Evolutionary conservation across 2,329 filamentous ascomycete species (phyloP).

Genomic region (Trichoderma lentiforme): DNA sequence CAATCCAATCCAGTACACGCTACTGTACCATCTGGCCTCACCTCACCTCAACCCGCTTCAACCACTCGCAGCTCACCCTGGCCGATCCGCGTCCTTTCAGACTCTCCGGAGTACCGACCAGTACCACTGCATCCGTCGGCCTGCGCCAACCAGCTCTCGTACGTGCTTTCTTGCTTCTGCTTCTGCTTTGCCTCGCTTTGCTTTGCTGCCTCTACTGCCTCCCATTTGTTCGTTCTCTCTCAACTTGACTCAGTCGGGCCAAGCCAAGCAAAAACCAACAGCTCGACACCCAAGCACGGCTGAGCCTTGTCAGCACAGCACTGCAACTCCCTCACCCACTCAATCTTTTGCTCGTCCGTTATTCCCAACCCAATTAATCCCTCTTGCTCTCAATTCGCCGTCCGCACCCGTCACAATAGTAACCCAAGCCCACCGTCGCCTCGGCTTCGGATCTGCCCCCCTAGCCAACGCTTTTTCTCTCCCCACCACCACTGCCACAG

Average conservation of each 20-base stretch:
- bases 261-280: background rate
- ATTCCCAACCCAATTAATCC: slow-evolving; percentile 15
- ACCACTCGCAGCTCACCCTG: slow-evolving; percentile 7
- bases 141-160: slow-evolving; percentile 13
- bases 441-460: slow-evolving; percentile 15
- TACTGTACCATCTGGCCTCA: background rate
- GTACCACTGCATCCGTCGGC: slow-evolving; percentile 12
- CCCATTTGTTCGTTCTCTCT: background rate
- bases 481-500: slow-evolving; percentile 8
- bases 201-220: background rate
- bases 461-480: slow-evolving; percentile 10
- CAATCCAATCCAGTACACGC: background rate
- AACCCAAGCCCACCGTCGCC: slow-evolving; percentile 16
- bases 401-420: slow-evolving; percentile 13
- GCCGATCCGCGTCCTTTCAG: slow-evolving; percentile 3
- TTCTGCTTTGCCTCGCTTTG: background rate
- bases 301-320: slow-evolving; percentile 8
- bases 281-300: background rate
- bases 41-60: background rate
- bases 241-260: background rate
- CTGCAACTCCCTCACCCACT: background rate
- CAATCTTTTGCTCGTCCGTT: background rate
- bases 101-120: slow-evolving; percentile 10
- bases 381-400: slow-evolving; percentile 13
- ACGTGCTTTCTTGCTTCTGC: background rate